These are phyloP conservation scores for Diaporthe eres DNA, from an alignment of 2,329 filamentous ascomycete species.

Conservation along the genomic window DNA sequence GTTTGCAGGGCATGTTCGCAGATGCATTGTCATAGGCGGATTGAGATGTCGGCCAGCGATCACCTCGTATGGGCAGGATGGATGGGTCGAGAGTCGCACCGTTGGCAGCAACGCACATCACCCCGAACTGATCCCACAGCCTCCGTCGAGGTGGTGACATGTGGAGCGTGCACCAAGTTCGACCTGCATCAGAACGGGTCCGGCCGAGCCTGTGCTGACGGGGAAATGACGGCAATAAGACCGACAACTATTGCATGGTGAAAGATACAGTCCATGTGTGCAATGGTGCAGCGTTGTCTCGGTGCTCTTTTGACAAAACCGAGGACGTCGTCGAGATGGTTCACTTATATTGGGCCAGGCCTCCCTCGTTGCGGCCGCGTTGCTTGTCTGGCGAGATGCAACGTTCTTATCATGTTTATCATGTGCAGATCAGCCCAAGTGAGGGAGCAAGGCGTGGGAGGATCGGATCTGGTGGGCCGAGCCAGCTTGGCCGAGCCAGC, in stretches of 20 bases:
- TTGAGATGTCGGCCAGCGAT: slow-evolving; percentile 7
- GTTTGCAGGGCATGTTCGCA: not conserved
- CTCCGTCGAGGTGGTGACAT: slow-evolving; percentile 22
- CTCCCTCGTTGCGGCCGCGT: slow-evolving; percentile 7
- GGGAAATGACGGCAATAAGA: slow-evolving; percentile 19
- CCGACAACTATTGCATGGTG: not conserved
- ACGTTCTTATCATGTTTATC: slow-evolving; percentile 28
- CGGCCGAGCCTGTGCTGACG: slow-evolving; percentile 18
- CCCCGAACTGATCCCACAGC: not conserved
- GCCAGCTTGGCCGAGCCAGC: slow-evolving; percentile 16
- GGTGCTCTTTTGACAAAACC: slow-evolving; percentile 1
- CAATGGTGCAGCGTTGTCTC: not conserved
- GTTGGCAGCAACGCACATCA: not conserved
- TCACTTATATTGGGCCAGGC: slow-evolving; percentile 18
- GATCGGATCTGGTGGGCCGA: slow-evolving; percentile 28
- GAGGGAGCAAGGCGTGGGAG: slow-evolving; percentile 8
- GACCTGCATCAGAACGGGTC: slow-evolving; percentile 33
- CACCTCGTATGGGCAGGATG: slow-evolving; percentile 21
- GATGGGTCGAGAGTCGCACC: slow-evolving; percentile 3
- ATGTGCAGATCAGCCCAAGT: not conserved
- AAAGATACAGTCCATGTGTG: not conserved
- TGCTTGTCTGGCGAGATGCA: slow-evolving; percentile 24
- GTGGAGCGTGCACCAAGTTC: slow-evolving; percentile 17
- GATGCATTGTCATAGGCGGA: not conserved
- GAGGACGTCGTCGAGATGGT: not conserved